Conservation (phyloP, 2,329 filamentous ascomycete genomes). For the Hypoxylon sp. region DNA sequence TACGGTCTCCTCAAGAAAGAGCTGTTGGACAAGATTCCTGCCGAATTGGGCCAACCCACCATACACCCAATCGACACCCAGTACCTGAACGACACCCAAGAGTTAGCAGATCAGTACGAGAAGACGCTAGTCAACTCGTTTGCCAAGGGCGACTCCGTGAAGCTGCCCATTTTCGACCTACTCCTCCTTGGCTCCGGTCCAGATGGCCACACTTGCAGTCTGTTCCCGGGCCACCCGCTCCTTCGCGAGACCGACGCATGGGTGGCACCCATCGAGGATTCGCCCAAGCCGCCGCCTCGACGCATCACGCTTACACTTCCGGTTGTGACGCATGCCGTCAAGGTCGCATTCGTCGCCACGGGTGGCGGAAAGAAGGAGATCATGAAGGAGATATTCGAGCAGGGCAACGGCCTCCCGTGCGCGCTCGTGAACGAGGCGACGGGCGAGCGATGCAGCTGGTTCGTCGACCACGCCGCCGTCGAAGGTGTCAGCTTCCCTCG, state of each 20-base stretch:
- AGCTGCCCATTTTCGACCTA: constrained; percentile 93
- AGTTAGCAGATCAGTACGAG: constrained; percentile 94
- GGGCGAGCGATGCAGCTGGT: constrained; percentile 93
- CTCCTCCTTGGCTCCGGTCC: constrained; percentile 93
- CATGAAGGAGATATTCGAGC: constrained; percentile 92
- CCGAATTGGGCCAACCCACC: constrained; percentile 71
- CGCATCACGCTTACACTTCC: constrained; percentile 93
- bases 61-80: constrained; percentile 81
- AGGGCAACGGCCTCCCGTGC: constrained; percentile 83
- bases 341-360: constrained; percentile 91
- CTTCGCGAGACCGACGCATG: constrained; percentile 89
- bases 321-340: constrained; percentile 87
- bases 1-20: constrained; percentile 89
- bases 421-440: constrained; percentile 86
- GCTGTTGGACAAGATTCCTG: constrained; percentile 87
- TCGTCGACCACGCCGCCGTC: constrained; percentile 87
- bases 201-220: constrained; percentile 95
- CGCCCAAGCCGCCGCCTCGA: constrained; percentile 90
- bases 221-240: constrained; percentile 91
- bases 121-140: constrained; percentile 86
- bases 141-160: constrained; percentile 91
- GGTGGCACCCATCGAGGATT: constrained; percentile 92
- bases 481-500: constrained; percentile 87
- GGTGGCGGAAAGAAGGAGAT: constrained; percentile 91
- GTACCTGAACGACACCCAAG: constrained; percentile 81